phyloP scores from a whole-genome alignment of 148 eudicot genomes.

The Amaranthus hypochondriacus region DNA sequence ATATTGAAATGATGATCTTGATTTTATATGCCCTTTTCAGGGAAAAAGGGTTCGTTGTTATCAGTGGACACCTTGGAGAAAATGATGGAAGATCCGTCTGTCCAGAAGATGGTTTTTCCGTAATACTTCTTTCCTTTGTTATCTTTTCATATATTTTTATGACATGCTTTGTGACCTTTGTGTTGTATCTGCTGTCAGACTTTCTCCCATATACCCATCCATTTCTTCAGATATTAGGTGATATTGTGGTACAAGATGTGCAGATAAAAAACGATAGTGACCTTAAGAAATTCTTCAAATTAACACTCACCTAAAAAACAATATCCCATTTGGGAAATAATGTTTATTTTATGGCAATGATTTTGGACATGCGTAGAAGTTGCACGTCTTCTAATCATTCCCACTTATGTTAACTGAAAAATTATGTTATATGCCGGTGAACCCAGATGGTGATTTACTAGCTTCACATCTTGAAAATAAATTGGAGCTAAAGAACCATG shows the following conservation, averaged over 20 bases:
- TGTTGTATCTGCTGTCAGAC: not conserved
- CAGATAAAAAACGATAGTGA: not conserved
- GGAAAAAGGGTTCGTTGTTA: constrained; percentile 33
- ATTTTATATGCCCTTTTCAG: constrained; percentile 34
- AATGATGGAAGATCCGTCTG: constrained; percentile 98
- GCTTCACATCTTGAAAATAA: no score
- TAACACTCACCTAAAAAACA: no score
- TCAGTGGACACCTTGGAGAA: constrained; percentile 92
- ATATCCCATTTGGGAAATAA: no score
- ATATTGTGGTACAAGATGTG: not conserved
- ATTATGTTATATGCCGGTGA: not conserved
- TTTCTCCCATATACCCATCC: not conserved
- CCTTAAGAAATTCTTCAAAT: no score
- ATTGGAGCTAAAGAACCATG: no score
- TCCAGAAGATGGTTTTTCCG: constrained; percentile 92
- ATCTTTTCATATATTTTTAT: constrained; percentile 6
- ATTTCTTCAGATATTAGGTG: not conserved
- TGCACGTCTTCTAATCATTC: not conserved
- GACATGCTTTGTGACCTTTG: constrained; percentile 7
- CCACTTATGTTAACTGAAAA: not conserved
- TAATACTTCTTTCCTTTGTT: constrained; percentile 32
- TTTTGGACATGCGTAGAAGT: not conserved
- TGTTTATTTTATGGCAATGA: not conserved
- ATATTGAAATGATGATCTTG: constrained; percentile 13
- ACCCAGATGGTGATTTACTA: no score